phyloP scores from a whole-genome alignment of 2,329 filamentous ascomycete genomes.

The Ophiobolus disseminans region DNA sequence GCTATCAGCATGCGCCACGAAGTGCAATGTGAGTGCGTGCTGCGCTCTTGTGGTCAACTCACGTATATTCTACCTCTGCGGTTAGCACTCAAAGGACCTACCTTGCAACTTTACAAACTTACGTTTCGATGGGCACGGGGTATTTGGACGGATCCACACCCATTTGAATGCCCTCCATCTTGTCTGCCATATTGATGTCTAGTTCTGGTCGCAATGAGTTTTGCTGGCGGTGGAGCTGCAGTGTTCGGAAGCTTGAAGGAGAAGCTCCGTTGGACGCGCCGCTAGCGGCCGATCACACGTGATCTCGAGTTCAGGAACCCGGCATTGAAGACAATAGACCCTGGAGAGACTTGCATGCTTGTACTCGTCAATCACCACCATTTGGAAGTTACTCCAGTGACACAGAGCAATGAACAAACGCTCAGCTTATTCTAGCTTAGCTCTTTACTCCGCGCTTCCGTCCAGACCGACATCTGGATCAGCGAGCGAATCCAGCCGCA shows the following conservation, averaged over 20 bases:
- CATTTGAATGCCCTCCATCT: slow-evolving; percentile 45
- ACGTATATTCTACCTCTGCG: slow-evolving; percentile 44
- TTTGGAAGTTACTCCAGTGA: too few species aligned
- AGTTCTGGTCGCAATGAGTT: slow-evolving; percentile 1
- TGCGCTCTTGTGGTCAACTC: slow-evolving; percentile 26
- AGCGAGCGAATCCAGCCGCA: too few species aligned
- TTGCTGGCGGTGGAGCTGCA: slow-evolving; percentile 1
- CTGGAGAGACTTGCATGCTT: too few species aligned
- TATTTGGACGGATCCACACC: slow-evolving; percentile 40
- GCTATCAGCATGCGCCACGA: slow-evolving; percentile 27
- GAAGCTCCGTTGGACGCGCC: slow-evolving; percentile 3
- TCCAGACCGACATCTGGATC: too few species aligned
- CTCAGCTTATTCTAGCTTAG: too few species aligned
- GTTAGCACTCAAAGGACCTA: slow-evolving; percentile 36
- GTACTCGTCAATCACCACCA: neutral
- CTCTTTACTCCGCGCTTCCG: too few species aligned
- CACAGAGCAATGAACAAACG: too few species aligned
- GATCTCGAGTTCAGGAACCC: neutral
- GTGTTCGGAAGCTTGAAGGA: slow-evolving; percentile 21
- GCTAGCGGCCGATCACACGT: slow-evolving; percentile 12
- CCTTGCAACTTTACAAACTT: slow-evolving; percentile 24
- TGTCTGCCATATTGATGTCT: slow-evolving; percentile 42
- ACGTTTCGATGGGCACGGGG: slow-evolving; percentile 47
- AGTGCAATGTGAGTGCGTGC: slow-evolving; percentile 31
- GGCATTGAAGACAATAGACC: too few species aligned